Percentiles rank a stretch among this genome's conserved stretches.
Evolutionary conservation across 2,329 filamentous ascomycete species (phyloP).

Genomic region (Rosellinia necatrix): DNA sequence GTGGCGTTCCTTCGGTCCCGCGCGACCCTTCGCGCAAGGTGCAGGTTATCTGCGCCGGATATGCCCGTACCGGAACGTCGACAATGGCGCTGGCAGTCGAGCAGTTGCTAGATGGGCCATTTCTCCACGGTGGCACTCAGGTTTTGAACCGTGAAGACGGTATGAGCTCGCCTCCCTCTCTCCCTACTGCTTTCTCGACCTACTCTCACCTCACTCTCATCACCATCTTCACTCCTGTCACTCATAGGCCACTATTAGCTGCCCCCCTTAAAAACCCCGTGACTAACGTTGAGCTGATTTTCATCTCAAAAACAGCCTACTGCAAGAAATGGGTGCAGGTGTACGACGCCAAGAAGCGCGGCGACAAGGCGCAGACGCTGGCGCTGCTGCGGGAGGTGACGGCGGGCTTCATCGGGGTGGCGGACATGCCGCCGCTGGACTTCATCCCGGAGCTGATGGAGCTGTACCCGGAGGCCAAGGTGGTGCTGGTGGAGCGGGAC

Average conservation of each 20-base stretch:
- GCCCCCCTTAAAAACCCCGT: too few species aligned
- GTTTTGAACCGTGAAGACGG: conserved; percentile 43
- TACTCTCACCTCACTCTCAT: background rate
- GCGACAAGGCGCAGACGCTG: conserved; percentile 38
- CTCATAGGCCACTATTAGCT: too few species aligned
- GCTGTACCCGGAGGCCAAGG: conserved; percentile 54
- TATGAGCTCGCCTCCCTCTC: conserved; percentile 20
- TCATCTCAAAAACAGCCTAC: conserved; percentile 17
- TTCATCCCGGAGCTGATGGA: conserved; percentile 52
- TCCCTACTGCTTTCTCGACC: background rate
- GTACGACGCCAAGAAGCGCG: conserved; percentile 18
- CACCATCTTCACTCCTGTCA: background rate
- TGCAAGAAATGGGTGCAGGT: conserved; percentile 26
- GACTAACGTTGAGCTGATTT: too few species aligned
- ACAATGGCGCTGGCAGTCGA: conserved; percentile 54
- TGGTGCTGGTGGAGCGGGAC: conserved; percentile 48
- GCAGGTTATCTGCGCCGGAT: conserved; percentile 49
- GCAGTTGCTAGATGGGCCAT: conserved; percentile 52
- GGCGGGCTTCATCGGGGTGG: conserved; percentile 51
- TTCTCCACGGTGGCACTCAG: conserved; percentile 53
- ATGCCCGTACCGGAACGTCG: conserved; percentile 53
- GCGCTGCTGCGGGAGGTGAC: conserved; percentile 43
- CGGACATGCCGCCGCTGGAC: conserved; percentile 49
- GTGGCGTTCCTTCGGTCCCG: conserved; percentile 36
- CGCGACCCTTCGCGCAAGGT: conserved; percentile 40